These are phyloP conservation scores for Yamadazyma pseudoaaseri DNA, from an alignment of 1,139 yeast species.

Conservation along the genomic window DNA sequence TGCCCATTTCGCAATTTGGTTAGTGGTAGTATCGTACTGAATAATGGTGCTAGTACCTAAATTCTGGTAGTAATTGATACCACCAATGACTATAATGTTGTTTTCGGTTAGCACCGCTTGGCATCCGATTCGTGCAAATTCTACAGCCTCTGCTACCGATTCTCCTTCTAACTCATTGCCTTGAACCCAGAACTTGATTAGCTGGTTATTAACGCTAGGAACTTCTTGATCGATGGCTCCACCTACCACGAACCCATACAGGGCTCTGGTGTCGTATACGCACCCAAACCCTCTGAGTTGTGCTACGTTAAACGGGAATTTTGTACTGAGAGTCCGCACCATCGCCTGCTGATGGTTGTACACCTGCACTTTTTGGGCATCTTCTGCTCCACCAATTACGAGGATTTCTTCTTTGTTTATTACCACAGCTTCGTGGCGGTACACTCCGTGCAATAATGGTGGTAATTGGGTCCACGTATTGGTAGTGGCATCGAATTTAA, in stretches of 20 bases:
- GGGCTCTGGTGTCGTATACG: constrained; percentile 2
- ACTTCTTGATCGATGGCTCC: constrained; percentile 42
- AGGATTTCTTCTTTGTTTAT: constrained; percentile 35
- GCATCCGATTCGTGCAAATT: constrained; percentile 48
- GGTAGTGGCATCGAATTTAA: constrained; percentile 14
- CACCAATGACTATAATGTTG: constrained; percentile 55
- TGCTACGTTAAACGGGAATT: not conserved
- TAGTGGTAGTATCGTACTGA: not conserved
- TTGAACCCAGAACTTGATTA: constrained; percentile 7
- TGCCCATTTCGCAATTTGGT: not conserved
- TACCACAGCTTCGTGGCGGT: constrained; percentile 52
- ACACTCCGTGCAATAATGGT: constrained; percentile 45
- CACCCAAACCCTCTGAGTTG: constrained; percentile 27
- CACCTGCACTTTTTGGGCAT: constrained; percentile 16
- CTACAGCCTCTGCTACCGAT: constrained; percentile 7
- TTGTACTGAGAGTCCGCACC: not conserved
- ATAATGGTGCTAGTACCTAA: constrained; percentile 13
- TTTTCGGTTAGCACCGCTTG: constrained; percentile 21
- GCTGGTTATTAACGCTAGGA: constrained; percentile 31
- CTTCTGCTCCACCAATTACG: constrained; percentile 51
- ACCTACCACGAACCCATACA: constrained; percentile 50
- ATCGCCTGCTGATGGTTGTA: constrained; percentile 17
- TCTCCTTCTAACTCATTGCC: constrained; percentile 6
- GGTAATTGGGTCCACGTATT: constrained; percentile 33
- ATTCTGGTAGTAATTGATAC: constrained; percentile 46